Base-by-base conservation (phyloP, 2,329 filamentous ascomycete genomes). In the Fusarium sarcochroum region DNA sequence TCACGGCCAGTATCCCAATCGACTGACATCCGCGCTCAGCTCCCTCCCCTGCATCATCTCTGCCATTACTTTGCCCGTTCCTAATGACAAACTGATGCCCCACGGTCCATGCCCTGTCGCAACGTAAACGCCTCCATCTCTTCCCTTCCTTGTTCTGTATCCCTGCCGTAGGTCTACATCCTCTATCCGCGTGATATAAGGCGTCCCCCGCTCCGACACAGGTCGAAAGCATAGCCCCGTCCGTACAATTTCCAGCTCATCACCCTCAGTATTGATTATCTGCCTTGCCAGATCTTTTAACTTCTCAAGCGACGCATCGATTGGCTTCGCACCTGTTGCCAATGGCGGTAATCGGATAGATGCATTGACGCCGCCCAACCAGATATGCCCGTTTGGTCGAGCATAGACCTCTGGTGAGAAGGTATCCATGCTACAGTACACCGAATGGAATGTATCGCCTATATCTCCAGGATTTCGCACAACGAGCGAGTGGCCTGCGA, bases 51-150 rank as follows among this genome's bases (percentile, higher is more conserved):
- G 83, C 41, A 93, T 83, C 84, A 94, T 83, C 79, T 94, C 91
- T 13, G 90, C 85, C 80, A 94, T 80, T 7, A 93, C 87, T 68
- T 86, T 86, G 0, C 92, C 92, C 1, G 91, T 94, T 2, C 91
- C 92, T 30, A 93, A 78, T 17, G 83, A 83, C 73, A 89, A 74
- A 47, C 83, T 85, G 25, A 91, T 91, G 0, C 91, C 92, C 92
- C 92, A 94, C 0, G 91, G 90, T 1, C 91, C 92, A 81, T 94
- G 92, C 0, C 92, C 92, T 6, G 89, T 84, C 2, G 90, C 89
- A 37, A 94, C 76, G 75, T 87, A 94, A 0, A 95, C 89, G 6
- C 91, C 91, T 3, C 90, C 89, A 1, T 82, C 81, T 0, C 72
- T 70, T 1, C 78, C 80, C 2, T 75, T 68, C 37, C 76, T 74